Evolutionary conservation across 257 asterid species (phyloP).

Genomic region (Solanum medicagineum): DNA sequence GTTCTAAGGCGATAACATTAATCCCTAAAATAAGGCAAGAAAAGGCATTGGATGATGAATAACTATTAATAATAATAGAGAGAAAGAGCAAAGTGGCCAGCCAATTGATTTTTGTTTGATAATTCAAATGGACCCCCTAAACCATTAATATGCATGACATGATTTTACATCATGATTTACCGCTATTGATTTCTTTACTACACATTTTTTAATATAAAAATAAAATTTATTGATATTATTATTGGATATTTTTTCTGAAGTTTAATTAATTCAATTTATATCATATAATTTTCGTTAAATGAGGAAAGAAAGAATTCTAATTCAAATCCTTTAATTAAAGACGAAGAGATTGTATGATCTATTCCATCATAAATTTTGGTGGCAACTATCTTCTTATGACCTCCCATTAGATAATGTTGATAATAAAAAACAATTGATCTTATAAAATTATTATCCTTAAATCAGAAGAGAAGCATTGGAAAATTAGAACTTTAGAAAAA

Average conservation of each 20-base stretch:
- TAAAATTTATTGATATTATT: background rate
- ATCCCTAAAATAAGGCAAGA: background rate
- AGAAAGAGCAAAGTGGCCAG: background rate
- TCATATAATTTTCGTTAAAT: background rate
- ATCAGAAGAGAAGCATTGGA: background rate
- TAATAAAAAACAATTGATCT: background rate
- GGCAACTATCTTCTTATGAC: background rate
- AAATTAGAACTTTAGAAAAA: background rate
- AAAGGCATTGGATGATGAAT: background rate
- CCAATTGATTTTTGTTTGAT: background rate
- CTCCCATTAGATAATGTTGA: background rate
- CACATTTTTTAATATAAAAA: too few relatives aligned
- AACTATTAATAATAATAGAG: background rate
- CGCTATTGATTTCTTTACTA: background rate
- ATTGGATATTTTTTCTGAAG: fast-evolving
- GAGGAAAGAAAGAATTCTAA: background rate
- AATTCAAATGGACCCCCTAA: background rate
- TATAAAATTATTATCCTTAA: background rate
- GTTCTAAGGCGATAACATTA: too few relatives aligned
- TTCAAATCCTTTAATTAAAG: fast-evolving
- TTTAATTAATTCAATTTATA: background rate
- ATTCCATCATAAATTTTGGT: background rate
- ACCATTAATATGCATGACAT: background rate
- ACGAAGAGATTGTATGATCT: background rate
- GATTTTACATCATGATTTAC: background rate